Percentiles rank a stretch among this genome's conserved stretches.
phyloP scores from a whole-genome alignment of 768 basidiomycete genomes.

The Lactarius indigo region DNA sequence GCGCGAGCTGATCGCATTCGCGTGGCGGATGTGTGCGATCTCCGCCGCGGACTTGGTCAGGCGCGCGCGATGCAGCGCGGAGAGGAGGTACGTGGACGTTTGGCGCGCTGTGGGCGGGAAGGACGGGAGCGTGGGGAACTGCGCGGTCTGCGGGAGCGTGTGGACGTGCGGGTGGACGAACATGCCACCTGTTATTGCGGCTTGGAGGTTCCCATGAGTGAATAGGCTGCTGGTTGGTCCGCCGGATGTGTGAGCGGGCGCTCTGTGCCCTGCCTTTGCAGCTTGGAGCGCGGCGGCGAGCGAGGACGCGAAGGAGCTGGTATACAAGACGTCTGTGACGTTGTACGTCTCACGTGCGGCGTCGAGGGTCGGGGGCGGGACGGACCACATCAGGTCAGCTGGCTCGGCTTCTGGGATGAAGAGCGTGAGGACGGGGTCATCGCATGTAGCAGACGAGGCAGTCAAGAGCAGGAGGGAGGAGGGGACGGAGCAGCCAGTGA shows the following conservation, averaged over 20 bases:
- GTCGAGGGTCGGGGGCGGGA: slow-evolving; percentile 69
- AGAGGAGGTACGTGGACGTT: slow-evolving; percentile 62
- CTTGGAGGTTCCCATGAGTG: too few relatives aligned
- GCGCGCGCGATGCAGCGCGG: slow-evolving; percentile 77
- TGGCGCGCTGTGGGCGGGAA: slow-evolving; percentile 35
- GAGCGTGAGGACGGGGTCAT: slow-evolving; percentile 46
- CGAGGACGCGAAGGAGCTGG: slow-evolving; percentile 41
- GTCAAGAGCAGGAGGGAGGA: slow-evolving; percentile 62
- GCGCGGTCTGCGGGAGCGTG: slow-evolving; percentile 51
- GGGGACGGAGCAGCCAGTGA: slow-evolving; percentile 77
- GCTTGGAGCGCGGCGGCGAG: slow-evolving; percentile 44
- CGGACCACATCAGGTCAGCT: slow-evolving; percentile 83
- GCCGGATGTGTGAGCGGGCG: too few relatives aligned
- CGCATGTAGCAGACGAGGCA: slow-evolving; percentile 47
- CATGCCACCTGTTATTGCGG: too few relatives aligned
- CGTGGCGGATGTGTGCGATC: slow-evolving; percentile 69
- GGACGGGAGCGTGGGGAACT: slow-evolving; percentile 50
- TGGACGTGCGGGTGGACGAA: slow-evolving; percentile 50
- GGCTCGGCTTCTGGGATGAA: slow-evolving; percentile 77
- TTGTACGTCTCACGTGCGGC: slow-evolving; percentile 54
- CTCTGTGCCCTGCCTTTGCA: slow-evolving; percentile 28
- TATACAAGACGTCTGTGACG: slow-evolving; percentile 56
- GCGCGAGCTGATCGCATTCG: slow-evolving; percentile 81
- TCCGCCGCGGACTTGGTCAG: slow-evolving; percentile 75
- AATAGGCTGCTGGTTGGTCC: too few relatives aligned